phyloP scores from a whole-genome alignment of 108 stramenopile genomes.

The Stephanodiscus minutulus region DNA sequence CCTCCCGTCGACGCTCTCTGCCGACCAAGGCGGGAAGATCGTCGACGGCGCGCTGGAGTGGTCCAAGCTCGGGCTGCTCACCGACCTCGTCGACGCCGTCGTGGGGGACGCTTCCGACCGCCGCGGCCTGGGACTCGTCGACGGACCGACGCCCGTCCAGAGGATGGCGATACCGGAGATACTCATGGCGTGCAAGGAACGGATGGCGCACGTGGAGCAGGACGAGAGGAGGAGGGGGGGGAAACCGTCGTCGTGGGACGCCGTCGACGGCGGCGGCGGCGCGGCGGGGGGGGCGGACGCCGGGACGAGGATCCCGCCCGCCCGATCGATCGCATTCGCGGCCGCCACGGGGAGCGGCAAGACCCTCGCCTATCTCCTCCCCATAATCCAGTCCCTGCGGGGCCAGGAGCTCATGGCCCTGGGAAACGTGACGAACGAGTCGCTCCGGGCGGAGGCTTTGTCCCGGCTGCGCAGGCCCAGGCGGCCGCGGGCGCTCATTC shows the following conservation, averaged over 20 bases:
- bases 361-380: constrained; percentile 87
- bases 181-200: constrained; percentile 50
- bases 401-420: constrained; percentile 70
- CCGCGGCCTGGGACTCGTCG: constrained; percentile 27
- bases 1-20: constrained; percentile 22
- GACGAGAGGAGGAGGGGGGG: constrained; percentile 6
- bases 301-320: constrained; percentile 14
- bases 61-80: constrained; percentile 68
- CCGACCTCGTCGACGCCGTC: constrained; percentile 59
- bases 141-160: constrained; percentile 82
- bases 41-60: constrained; percentile 44
- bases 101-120: background rate
- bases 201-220: constrained; percentile 35
- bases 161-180: constrained; percentile 75
- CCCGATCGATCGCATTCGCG: constrained; percentile 62
- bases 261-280: background rate
- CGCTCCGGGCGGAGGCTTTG: constrained; percentile 18
- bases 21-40: background rate
- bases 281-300: too few relatives aligned
- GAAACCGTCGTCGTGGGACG: background rate
- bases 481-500: constrained; percentile 86
- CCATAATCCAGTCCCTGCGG: constrained; percentile 81
- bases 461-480: constrained; percentile 60
- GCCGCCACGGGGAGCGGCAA: constrained; percentile 92
- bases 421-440: constrained; percentile 18